Conservation (phyloP, 2,329 filamentous ascomycete species). For the Beauveria pseudobassiana region DNA sequence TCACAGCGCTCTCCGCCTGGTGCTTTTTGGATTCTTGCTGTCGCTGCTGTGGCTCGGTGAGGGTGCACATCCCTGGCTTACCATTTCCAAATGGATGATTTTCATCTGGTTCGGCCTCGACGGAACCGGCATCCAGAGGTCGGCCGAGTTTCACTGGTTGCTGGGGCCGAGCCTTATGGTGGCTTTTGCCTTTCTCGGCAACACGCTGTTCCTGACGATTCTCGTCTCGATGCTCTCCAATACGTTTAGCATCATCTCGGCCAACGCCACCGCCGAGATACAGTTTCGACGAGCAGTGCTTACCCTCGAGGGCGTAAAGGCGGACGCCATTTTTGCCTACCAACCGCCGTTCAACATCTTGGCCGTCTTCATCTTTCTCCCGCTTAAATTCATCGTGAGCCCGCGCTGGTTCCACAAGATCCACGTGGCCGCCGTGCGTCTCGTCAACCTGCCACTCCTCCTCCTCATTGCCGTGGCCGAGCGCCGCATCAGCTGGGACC, state of each 20-base stretch:
- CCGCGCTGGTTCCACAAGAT: constrained; percentile 87
- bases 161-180: constrained; percentile 75
- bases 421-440: constrained; percentile 67
- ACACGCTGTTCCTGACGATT: constrained; percentile 83
- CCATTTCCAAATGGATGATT: constrained; percentile 84
- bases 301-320: constrained; percentile 80
- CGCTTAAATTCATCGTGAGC: constrained; percentile 70
- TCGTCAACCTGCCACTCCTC: constrained; percentile 68
- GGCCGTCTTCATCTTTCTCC: constrained; percentile 65
- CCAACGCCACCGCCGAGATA: constrained; percentile 74
- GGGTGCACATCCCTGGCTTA: constrained; percentile 48
- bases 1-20: constrained; percentile 70
- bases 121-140: constrained; percentile 54
- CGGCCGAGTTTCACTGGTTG: constrained; percentile 68
- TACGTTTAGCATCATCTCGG: constrained; percentile 71
- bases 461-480: constrained; percentile 65
- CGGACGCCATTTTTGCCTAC: constrained; percentile 75
- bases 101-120: constrained; percentile 91
- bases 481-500: constrained; percentile 57
- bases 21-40: constrained; percentile 77
- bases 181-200: constrained; percentile 76
- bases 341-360: constrained; percentile 78
- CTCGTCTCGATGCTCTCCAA: constrained; percentile 81
- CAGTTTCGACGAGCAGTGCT: constrained; percentile 74
- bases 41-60: constrained; percentile 73